phyloP scores from a whole-genome alignment of 2,329 filamentous ascomycete genomes.

The Ophiosphaerella narmari region DNA sequence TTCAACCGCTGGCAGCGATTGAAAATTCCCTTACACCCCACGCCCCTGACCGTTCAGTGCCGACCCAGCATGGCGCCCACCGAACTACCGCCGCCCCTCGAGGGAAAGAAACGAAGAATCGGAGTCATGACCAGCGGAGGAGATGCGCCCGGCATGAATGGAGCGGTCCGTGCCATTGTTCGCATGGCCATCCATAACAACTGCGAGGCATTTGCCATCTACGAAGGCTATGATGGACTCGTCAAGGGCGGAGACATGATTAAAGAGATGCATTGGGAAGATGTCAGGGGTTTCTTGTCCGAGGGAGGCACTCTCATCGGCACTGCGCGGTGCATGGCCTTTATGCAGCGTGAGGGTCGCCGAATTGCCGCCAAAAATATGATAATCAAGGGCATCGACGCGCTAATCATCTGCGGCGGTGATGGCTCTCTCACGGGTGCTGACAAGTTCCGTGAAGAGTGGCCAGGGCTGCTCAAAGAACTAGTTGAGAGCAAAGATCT shows the following conservation, averaged over 20 bases:
- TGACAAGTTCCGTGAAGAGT: slow-evolving; percentile 89
- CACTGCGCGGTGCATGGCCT: slow-evolving; percentile 89
- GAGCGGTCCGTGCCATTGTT: slow-evolving; percentile 84
- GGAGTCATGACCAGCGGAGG: slow-evolving; percentile 94
- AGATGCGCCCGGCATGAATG: slow-evolving; percentile 95
- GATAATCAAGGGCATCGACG: slow-evolving; percentile 89
- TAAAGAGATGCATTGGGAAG: slow-evolving; percentile 84
- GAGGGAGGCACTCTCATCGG: slow-evolving; percentile 96
- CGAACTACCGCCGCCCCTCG: slow-evolving; percentile 42
- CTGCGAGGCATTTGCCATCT: slow-evolving; percentile 59
- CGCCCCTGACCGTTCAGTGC: not conserved
- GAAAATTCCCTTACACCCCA: too few species aligned
- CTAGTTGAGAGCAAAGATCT: slow-evolving; percentile 76
- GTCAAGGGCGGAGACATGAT: slow-evolving; percentile 90
- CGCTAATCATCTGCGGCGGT: slow-evolving; percentile 94
- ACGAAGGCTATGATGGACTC: slow-evolving; percentile 95
- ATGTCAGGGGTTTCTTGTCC: slow-evolving; percentile 91
- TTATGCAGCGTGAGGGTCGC: slow-evolving; percentile 85
- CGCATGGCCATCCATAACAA: slow-evolving; percentile 84
- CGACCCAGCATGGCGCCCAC: slow-evolving; percentile 34
- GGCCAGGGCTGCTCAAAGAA: slow-evolving; percentile 86
- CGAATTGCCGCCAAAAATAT: slow-evolving; percentile 91
- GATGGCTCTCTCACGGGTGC: slow-evolving; percentile 90
- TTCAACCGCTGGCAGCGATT: too few species aligned
- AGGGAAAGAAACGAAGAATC: slow-evolving; percentile 66